These are phyloP conservation scores for Phlyctochytrium bullatum DNA, from an alignment of 192 early-diverging fungal genomes.

Conservation along the genomic window DNA sequence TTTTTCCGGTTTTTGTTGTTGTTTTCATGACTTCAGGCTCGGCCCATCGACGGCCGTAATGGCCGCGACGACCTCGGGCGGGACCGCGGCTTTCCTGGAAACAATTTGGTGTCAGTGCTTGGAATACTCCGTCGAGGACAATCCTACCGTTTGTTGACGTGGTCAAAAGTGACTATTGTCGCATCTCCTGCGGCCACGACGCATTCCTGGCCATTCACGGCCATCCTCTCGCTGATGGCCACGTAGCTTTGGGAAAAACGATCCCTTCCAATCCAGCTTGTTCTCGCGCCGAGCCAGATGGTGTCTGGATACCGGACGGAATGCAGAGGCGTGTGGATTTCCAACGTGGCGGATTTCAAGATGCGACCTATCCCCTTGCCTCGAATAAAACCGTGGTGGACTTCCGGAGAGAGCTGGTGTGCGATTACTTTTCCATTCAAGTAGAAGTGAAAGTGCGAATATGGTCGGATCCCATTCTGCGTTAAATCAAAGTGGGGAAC, in stretches of 20 bases:
- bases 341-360: slow-evolving; percentile 10
- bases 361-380: slow-evolving; percentile 27
- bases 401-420: slow-evolving; percentile 11
- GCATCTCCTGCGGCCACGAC: slow-evolving; percentile 13
- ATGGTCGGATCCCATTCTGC: too few species aligned
- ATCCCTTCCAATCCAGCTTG: slow-evolving; percentile 1
- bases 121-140: too few species aligned
- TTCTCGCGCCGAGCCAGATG: slow-evolving; percentile 11
- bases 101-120: background rate
- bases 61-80: slow-evolving; percentile 15
- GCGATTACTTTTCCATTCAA: slow-evolving; percentile 4
- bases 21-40: too few species aligned
- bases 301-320: slow-evolving; percentile 14
- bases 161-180: slow-evolving; percentile 20
- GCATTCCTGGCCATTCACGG: background rate
- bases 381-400: slow-evolving; percentile 14
- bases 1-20: too few species aligned
- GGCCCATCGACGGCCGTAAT: too few species aligned
- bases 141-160: slow-evolving; percentile 4
- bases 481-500: too few species aligned
- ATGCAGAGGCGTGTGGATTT: background rate
- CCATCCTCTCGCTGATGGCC: background rate
- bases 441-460: background rate
- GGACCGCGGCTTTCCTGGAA: slow-evolving; percentile 11
- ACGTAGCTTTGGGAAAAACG: slow-evolving; percentile 11